These are phyloP conservation scores for Naganishia vishniacii DNA, from an alignment of 768 basidiomycete species.

Conservation along the genomic window DNA sequence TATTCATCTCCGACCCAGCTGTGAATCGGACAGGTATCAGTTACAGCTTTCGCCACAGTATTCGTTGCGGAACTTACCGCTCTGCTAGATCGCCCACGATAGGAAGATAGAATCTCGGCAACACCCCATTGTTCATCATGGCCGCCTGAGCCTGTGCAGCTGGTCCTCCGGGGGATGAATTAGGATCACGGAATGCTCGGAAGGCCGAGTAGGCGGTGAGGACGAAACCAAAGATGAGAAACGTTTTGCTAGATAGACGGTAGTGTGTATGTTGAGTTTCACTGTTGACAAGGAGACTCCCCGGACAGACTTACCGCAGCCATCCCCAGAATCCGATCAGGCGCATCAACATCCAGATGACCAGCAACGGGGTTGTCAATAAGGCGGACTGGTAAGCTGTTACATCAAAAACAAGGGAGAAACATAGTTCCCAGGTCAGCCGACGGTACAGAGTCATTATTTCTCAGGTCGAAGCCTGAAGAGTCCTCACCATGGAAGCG, in stretches of 20 bases:
- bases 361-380: constrained; percentile 60
- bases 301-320: constrained; percentile 44
- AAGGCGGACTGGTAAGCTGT: constrained; percentile 75
- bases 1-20: constrained; percentile 26
- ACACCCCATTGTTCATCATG: constrained; percentile 23
- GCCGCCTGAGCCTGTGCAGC: constrained; percentile 53
- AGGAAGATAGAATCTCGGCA: constrained; percentile 61
- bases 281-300: neutral
- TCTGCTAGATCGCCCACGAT: constrained; percentile 63
- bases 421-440: constrained; percentile 8
- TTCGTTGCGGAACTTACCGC: constrained; percentile 54
- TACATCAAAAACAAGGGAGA: neutral
- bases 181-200: constrained; percentile 38
- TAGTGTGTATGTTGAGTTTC: neutral
- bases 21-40: neutral
- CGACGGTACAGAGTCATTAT: no score
- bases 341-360: constrained; percentile 56
- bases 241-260: constrained; percentile 47
- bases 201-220: constrained; percentile 58
- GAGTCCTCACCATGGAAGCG: constrained; percentile 71
- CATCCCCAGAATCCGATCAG: constrained; percentile 57
- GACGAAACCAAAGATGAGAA: constrained; percentile 53
- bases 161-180: constrained; percentile 53
- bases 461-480: no score
- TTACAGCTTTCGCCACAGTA: neutral